A percentile compares a stretch with the other conserved stretches of the same genome.
These are phyloP conservation scores for Rhododendron molle DNA, from an alignment of 148 eudicot genomes.

Conservation along the genomic window DNA sequence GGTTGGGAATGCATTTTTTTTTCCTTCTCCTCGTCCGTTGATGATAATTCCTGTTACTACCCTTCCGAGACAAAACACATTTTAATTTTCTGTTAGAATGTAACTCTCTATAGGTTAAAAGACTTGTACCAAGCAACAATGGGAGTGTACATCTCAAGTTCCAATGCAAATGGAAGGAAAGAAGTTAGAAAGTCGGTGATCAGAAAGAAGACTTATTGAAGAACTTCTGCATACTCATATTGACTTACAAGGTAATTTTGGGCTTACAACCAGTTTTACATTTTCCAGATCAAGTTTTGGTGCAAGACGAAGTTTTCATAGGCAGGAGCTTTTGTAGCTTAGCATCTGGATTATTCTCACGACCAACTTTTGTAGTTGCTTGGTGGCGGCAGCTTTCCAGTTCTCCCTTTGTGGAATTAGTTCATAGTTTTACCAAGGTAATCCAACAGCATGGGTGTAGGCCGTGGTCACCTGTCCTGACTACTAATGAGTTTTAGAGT, in stretches of 20 bases:
- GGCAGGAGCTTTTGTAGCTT: constrained; percentile 11
- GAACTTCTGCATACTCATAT: not conserved
- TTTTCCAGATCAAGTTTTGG: constrained; percentile 8
- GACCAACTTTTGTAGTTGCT: not conserved
- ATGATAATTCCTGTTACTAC: not conserved
- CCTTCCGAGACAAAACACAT: not conserved
- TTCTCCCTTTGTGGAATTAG: not conserved
- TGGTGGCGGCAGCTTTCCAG: not conserved
- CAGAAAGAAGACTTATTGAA: constrained; percentile 76
- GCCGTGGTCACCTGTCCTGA: not conserved
- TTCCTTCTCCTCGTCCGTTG: not conserved
- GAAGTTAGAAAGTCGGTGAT: constrained; percentile 50
- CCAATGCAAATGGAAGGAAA: constrained; percentile 52
- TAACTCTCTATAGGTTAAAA: constrained; percentile 46
- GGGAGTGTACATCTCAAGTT: constrained; percentile 39
- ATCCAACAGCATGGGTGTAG: not conserved
- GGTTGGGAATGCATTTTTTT: constrained; percentile 36
- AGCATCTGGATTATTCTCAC: not conserved
- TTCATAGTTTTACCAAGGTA: not conserved
- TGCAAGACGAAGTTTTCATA: not conserved
- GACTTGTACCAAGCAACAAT: constrained; percentile 65
- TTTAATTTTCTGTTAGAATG: constrained; percentile 4
- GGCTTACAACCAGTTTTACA: not conserved
- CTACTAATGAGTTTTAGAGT: not conserved
- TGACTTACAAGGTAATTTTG: not conserved